Conservation (phyloP, 129 eudicot genomes). For the Arctium lappa region DNA sequence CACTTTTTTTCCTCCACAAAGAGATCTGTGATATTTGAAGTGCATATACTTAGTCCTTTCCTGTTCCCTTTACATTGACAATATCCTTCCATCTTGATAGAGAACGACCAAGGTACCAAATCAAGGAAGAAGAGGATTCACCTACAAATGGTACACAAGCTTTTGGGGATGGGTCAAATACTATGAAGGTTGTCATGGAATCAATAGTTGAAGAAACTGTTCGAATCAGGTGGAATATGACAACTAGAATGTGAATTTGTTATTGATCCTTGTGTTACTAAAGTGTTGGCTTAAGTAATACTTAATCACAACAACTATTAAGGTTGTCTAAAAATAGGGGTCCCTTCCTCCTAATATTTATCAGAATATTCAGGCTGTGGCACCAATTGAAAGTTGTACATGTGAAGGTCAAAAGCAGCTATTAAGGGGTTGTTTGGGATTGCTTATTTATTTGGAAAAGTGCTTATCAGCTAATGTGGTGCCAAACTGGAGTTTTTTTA, state of each 20-base stretch:
- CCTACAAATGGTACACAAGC: conserved; percentile 47
- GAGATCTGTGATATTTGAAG: not conserved
- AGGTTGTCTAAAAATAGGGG: too few relatives aligned
- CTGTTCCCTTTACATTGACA: not conserved
- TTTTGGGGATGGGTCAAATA: conserved; percentile 64
- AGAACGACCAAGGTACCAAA: conserved; percentile 84
- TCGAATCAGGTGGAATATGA: conserved; percentile 60
- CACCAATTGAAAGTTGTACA: conserved; percentile 2
- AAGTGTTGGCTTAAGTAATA: conserved; percentile 27
- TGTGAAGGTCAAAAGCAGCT: conserved; percentile 17
- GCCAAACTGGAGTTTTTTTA: too few relatives aligned
- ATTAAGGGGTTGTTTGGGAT: not conserved
- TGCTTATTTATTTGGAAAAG: too few relatives aligned
- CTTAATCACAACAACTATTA: not conserved
- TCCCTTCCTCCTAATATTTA: not conserved
- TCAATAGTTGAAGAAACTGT: conserved; percentile 62
- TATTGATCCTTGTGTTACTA: not conserved
- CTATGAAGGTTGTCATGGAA: conserved; percentile 66
- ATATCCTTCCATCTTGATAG: conserved; percentile 33
- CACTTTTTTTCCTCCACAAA: not conserved
- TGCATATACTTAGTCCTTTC: not conserved
- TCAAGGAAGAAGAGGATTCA: conserved; percentile 64
- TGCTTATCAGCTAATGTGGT: too few relatives aligned
- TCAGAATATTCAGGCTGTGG: conserved; percentile 10
- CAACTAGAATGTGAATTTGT: not conserved